A percentile compares a stretch with the other conserved stretches of the same genome.
phyloP scores from a whole-genome alignment of 208 protist species.

The Trypanosoma brucei region DNA sequence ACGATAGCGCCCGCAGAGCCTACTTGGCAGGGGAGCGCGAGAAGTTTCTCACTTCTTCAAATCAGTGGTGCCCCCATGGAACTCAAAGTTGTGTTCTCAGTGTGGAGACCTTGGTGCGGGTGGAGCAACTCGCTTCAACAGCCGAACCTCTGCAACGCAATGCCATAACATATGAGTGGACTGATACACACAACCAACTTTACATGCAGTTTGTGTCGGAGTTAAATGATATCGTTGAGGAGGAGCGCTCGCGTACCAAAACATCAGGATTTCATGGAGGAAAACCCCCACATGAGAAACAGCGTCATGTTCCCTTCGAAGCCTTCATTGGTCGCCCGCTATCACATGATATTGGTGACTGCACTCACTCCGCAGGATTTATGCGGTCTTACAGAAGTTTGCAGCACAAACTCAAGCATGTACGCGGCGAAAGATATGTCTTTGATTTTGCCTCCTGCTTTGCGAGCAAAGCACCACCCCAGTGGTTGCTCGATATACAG shows the following conservation, averaged over 20 bases:
- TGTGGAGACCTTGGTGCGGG: background rate
- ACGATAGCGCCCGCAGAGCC: conserved; percentile 9
- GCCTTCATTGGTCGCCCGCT: background rate
- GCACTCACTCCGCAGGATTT: conserved; percentile 45
- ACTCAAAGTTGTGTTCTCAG: background rate
- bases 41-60: conserved; percentile 10
- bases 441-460: conserved; percentile 61
- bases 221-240: conserved; percentile 16
- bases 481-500: conserved; percentile 50
- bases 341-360: conserved; percentile 21
- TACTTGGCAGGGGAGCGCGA: conserved; percentile 15
- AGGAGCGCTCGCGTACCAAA: too few relatives aligned
- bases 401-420: conserved; percentile 7
- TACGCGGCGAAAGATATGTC: conserved; percentile 11
- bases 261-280: too few relatives aligned
- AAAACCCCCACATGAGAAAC: too few relatives aligned
- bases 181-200: conserved; percentile 35
- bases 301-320: background rate
- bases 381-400: conserved; percentile 23
- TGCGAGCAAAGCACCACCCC: conserved; percentile 27
- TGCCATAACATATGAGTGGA: conserved; percentile 39
- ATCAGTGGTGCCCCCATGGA: background rate
- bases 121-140: conserved; percentile 22
- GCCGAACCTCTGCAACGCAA: conserved; percentile 45
- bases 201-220: conserved; percentile 35